These are phyloP conservation scores for Solanum sejunctum DNA, from an alignment of 257 asterid genomes.

Conservation along the genomic window DNA sequence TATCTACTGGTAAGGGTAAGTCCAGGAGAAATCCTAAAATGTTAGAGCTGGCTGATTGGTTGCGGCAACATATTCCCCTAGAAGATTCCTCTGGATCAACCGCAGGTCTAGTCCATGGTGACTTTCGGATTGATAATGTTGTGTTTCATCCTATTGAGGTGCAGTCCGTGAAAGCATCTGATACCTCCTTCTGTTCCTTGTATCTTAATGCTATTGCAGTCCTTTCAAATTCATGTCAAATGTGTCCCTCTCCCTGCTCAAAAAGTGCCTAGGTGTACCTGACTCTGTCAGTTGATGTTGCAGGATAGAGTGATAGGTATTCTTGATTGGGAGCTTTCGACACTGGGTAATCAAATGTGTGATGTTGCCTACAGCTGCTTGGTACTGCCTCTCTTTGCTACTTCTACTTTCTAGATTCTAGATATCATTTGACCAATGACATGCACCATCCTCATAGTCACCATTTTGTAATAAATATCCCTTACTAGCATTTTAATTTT, in stretches of 20 bases:
- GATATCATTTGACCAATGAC: neutral
- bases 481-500: neutral
- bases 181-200: neutral
- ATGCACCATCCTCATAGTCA: neutral
- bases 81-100: slow-evolving; percentile 87
- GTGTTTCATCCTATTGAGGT: slow-evolving; percentile 98
- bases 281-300: slow-evolving; percentile 8
- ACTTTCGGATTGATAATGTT: slow-evolving; percentile 88
- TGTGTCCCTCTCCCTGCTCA: neutral
- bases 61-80: slow-evolving; percentile 62
- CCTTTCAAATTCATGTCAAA: neutral
- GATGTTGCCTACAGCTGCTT: slow-evolving; percentile 89
- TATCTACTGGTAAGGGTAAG: slow-evolving; percentile 80
- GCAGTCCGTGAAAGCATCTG: slow-evolving; percentile 3
- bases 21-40: slow-evolving; percentile 77
- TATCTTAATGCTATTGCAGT: neutral
- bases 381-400: slow-evolving; percentile 39
- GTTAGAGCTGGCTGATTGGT: slow-evolving; percentile 78
- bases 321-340: slow-evolving; percentile 94
- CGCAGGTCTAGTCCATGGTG: slow-evolving; percentile 94
- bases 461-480: neutral
- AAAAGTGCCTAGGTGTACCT: neutral
- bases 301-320: slow-evolving; percentile 96
- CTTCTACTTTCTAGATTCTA: neutral
- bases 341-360: slow-evolving; percentile 93